Conservation (phyloP, 768 basidiomycete species). For the Chalciporus piperatus region DNA sequence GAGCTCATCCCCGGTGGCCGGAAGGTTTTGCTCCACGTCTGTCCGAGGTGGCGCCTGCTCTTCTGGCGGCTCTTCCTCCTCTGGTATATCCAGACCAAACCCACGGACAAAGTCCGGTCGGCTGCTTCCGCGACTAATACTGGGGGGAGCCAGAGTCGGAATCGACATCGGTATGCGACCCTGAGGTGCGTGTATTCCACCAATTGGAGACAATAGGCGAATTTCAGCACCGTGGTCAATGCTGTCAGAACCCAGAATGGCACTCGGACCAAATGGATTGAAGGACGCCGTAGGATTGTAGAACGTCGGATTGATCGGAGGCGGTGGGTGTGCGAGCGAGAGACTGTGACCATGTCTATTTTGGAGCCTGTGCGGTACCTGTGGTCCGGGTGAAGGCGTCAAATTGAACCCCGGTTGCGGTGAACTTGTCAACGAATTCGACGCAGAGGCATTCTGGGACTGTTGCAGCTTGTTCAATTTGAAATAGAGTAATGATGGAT, state of each 20-base stretch:
- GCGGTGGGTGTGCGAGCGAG: conserved; percentile 64
- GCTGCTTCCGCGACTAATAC: conserved; percentile 43
- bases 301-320: conserved; percentile 29
- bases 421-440: conserved; percentile 58
- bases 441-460: conserved; percentile 51
- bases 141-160: conserved; percentile 45
- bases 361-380: conserved; percentile 38
- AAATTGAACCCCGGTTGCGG: conserved; percentile 60
- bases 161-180: conserved; percentile 48
- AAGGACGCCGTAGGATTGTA: conserved; percentile 42
- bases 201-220: conserved; percentile 22
- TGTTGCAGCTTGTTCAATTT: conserved; percentile 84
- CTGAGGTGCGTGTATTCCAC: conserved; percentile 51
- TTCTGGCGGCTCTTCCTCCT: conserved; percentile 66
- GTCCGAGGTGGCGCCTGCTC: conserved; percentile 34
- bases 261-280: conserved; percentile 64
- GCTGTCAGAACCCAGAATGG: conserved; percentile 53
- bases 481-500: conserved; percentile 76
- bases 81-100: conserved; percentile 77
- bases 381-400: conserved; percentile 49
- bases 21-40: conserved; percentile 36
- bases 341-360: conserved; percentile 70
- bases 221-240: conserved; percentile 29
- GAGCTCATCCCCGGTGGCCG: conserved; percentile 34
- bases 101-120: conserved; percentile 75